phyloP scores from a whole-genome alignment of 1,284 basidiomycete species.

The Hymenochaete sp. region DNA sequence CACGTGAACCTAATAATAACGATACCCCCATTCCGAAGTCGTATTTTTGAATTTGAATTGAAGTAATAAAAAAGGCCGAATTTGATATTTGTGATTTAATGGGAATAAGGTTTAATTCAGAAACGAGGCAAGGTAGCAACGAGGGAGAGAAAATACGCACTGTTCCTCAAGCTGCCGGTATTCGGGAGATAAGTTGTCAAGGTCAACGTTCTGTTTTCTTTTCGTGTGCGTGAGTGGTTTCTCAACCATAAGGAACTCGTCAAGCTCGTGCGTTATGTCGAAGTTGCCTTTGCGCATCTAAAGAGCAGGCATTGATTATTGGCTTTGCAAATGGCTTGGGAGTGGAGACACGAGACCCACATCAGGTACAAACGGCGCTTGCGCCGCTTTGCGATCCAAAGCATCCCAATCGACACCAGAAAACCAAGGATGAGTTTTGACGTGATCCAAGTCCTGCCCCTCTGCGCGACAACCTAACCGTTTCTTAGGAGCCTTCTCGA shows the following conservation, averaged over 20 bases:
- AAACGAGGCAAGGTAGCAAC: not conserved
- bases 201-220: slow-evolving; percentile 75
- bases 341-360: slow-evolving; percentile 36
- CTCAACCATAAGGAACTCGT: slow-evolving; percentile 93
- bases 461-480: slow-evolving; percentile 75
- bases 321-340: not conserved
- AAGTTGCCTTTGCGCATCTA: slow-evolving; percentile 94
- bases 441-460: slow-evolving; percentile 57
- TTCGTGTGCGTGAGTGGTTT: slow-evolving; percentile 93
- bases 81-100: slow-evolving; percentile 9
- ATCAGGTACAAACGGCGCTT: slow-evolving; percentile 87
- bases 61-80: no score
- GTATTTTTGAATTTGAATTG: no score
- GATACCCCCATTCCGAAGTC: no score
- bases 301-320: slow-evolving; percentile 7
- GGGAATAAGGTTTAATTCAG: slow-evolving; percentile 1
- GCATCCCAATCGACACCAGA: slow-evolving; percentile 70
- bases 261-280: slow-evolving; percentile 93
- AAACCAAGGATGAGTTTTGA: slow-evolving; percentile 86
- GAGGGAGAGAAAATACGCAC: slow-evolving; percentile 37
- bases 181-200: slow-evolving; percentile 83
- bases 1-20: slow-evolving; percentile 54
- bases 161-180: slow-evolving; percentile 89
- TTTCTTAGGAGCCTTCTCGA: slow-evolving; percentile 75
- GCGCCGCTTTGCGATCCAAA: slow-evolving; percentile 65